A percentile compares a stretch with the other conserved stretches of the same genome.
Conservation (phyloP, 2,329 filamentous ascomycete genomes). For the Hypocreales sp. region DNA sequence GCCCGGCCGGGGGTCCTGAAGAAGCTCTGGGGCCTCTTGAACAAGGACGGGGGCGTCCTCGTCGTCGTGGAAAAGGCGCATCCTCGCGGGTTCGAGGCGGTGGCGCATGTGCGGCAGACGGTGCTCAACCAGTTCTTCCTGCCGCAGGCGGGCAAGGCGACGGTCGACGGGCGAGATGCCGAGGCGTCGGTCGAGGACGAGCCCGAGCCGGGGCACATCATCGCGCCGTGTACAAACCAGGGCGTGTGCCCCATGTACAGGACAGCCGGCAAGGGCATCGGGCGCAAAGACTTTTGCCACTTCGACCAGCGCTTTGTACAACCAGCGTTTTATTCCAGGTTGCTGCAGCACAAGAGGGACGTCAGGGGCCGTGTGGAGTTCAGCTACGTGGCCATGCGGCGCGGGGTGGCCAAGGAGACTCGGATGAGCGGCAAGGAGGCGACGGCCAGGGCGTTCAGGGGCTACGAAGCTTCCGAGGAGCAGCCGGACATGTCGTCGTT, state of each 20-base stretch:
- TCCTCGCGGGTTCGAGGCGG: constrained; percentile 79
- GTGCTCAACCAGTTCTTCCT: constrained; percentile 63
- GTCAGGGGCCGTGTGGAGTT: constrained; percentile 89
- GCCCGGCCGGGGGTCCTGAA: constrained; percentile 68
- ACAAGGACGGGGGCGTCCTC: constrained; percentile 71
- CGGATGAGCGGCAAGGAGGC: constrained; percentile 35
- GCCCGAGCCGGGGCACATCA: constrained; percentile 42
- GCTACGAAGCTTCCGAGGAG: constrained; percentile 42
- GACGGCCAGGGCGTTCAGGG: constrained; percentile 52
- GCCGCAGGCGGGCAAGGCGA: constrained; percentile 21
- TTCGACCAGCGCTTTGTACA: constrained; percentile 82
- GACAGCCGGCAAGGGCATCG: constrained; percentile 49
- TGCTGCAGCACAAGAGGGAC: constrained; percentile 51
- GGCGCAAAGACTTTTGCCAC: constrained; percentile 80
- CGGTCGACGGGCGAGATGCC: constrained; percentile 18
- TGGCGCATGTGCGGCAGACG: constrained; percentile 69
- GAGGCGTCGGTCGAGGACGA: constrained; percentile 12
- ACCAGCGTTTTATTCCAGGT: constrained; percentile 63
- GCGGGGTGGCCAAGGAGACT: constrained; percentile 37
- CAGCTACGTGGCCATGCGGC: constrained; percentile 74
- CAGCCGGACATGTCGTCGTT: constrained; percentile 48
- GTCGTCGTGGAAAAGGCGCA: constrained; percentile 84
- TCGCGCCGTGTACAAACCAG: constrained; percentile 81
- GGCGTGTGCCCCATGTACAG: constrained; percentile 77
- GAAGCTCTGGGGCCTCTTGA: constrained; percentile 79